phyloP scores from a whole-genome alignment of 169 alveolate species.

The Plasmodium inui region DNA sequence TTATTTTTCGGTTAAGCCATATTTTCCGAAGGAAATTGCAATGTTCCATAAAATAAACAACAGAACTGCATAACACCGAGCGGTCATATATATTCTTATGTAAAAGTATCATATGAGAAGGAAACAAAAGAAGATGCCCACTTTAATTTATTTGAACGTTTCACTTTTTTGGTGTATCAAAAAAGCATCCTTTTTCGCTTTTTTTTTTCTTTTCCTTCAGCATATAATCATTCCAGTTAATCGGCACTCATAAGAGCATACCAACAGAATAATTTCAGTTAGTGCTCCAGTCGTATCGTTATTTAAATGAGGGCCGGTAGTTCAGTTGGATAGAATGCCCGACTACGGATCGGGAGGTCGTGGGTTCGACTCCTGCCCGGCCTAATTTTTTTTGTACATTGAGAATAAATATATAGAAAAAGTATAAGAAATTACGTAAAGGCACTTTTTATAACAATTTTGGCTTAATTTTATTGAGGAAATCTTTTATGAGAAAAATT shows the following conservation, averaged over 20 bases:
- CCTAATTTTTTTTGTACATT: conserved; percentile 65
- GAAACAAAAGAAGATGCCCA: neutral
- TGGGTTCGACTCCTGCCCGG: conserved; percentile 91
- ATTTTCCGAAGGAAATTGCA: neutral
- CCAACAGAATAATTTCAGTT: neutral
- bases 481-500: neutral
- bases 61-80: neutral
- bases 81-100: neutral
- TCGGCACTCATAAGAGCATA: neutral
- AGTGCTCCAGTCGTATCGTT: neutral
- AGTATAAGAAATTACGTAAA: neutral
- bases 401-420: no score
- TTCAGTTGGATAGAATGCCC: conserved; percentile 90
- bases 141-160: neutral
- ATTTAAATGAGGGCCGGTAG: conserved; percentile 81
- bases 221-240: neutral
- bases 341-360: conserved; percentile 91
- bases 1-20: neutral
- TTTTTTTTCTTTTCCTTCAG: neutral
- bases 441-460: neutral
- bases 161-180: neutral
- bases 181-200: neutral
- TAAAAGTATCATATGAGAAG: neutral
- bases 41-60: neutral
- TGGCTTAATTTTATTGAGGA: neutral